Base-by-base conservation (phyloP, 495 filamentous ascomycete species). In the Talaromyces nanjingensis region DNA sequence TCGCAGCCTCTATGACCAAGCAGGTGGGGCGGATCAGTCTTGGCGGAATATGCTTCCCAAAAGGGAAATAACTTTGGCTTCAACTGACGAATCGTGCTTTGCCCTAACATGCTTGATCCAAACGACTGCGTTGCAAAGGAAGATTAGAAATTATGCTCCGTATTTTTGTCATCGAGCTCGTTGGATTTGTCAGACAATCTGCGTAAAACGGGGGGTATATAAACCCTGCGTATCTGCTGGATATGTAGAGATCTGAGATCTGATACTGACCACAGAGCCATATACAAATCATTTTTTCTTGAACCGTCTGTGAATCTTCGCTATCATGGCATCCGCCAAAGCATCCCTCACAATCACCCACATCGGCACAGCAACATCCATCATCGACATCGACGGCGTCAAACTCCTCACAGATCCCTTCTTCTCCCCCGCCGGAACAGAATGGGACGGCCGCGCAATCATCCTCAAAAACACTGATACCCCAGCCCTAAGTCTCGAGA, bases 361-460 rank as follows among this genome's bases (percentile, higher is more conserved):
- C 68, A 79, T 85, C 64, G 77, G 75, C 49, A 84, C 81, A 0
- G 81, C 81, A 14, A 82, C 81, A 4, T 81, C 81, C 45, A 75
- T 84, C 47, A 52, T 84, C 18, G 68, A 79, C 16, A 72, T 86
- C 62, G 67, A 80, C 61, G 73, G 71, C 31, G 65, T 81, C 65
- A 81, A 75, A 29, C 68, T 83, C 63, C 69, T 86, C 2, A 84
- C 82, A 0, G 82, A 86, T 64, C 83, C 83, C 3, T 75, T 83
- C 63, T 86, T 86, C 69, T 80, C 76, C 0, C 74, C 78, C 0
- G 73, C 74, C 24, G 76, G 73, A 7, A 77, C 77, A 2, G 34
- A 65, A 27, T 82, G 71, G 70, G 71, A 75, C 29, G 12, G 70
- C 3, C 74, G 72, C 24, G 59, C 66, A 6, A 37, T 64, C 12